Conservation (phyloP, 768 basidiomycete species). For the Pleurotus tuber-regium region DNA sequence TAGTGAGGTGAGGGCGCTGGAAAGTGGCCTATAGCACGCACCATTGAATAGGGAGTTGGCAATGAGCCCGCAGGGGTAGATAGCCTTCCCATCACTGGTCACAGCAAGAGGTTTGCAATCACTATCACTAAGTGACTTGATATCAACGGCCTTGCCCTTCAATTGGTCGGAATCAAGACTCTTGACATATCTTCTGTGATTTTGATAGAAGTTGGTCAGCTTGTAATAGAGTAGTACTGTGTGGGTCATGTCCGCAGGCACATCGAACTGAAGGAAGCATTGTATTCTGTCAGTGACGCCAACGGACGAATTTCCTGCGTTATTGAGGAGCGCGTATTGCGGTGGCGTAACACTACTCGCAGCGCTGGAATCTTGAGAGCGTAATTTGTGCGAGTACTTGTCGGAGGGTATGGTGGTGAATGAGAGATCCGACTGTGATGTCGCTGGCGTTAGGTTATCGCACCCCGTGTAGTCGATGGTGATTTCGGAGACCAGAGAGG, state of each 20-base stretch:
- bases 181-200: conserved; percentile 96
- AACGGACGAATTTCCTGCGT: conserved; percentile 38
- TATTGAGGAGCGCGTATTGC: conserved; percentile 71
- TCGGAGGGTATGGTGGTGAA: conserved; percentile 61
- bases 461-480: conserved; percentile 95
- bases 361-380: conserved; percentile 51
- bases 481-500: conserved; percentile 73
- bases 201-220: conserved; percentile 95
- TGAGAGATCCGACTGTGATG: conserved; percentile 29
- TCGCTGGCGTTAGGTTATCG: conserved; percentile 56
- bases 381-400: conserved; percentile 65
- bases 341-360: conserved; percentile 53
- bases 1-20: background rate
- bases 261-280: conserved; percentile 80
- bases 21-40: conserved; percentile 26
- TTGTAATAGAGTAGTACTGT: conserved; percentile 95
- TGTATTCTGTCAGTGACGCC: conserved; percentile 28
- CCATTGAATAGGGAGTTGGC: conserved; percentile 98
- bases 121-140: conserved; percentile 51
- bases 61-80: conserved; percentile 96
- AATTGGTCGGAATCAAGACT: conserved; percentile 85
- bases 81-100: conserved; percentile 45
- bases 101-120: conserved; percentile 88
- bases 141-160: conserved; percentile 61
- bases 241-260: conserved; percentile 72